Percentiles rank a stretch among this genome's conserved stretches.
Evolutionary conservation across 192 early-diverging fungal species (phyloP).

Genomic region (Podila epigama): DNA sequence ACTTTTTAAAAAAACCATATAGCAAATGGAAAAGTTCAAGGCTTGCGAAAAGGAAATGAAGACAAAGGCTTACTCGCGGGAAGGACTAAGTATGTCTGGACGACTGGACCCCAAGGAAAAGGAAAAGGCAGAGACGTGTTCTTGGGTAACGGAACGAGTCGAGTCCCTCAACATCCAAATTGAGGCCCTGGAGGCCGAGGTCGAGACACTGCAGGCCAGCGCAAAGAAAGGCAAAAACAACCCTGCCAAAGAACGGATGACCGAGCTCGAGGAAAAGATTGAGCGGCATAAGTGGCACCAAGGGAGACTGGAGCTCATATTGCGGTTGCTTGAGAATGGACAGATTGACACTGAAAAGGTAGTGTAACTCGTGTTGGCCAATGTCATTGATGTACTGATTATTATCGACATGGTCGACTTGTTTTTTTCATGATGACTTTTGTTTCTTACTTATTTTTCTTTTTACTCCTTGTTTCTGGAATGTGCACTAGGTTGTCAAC

Average conservation of each 20-base stretch:
- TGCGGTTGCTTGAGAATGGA: conserved; percentile 93
- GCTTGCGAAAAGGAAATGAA: conserved; percentile 98
- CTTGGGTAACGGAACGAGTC: conserved; percentile 85
- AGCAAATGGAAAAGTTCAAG: conserved; percentile 99
- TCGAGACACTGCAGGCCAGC: conserved; percentile 72
- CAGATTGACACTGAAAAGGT: conserved; percentile 87
- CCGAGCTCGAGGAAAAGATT: conserved; percentile 73
- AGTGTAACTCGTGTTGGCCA: neutral
- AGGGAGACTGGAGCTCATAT: conserved; percentile 87
- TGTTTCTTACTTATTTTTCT: no score
- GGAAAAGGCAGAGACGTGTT: conserved; percentile 85
- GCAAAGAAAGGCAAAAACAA: conserved; percentile 86
- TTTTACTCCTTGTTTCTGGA: neutral
- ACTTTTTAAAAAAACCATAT: neutral
- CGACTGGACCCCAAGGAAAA: conserved; percentile 95
- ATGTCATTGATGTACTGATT: no score
- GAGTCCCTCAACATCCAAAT: conserved; percentile 89
- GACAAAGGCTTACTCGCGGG: conserved; percentile 98
- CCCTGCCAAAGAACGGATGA: conserved; percentile 77
- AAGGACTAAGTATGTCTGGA: conserved; percentile 80
- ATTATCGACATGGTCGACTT: no score
- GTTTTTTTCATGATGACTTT: no score
- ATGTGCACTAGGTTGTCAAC: conserved; percentile 63
- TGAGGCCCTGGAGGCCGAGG: conserved; percentile 91
- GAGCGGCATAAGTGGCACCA: conserved; percentile 95